A percentile compares a stretch with the other conserved stretches of the same genome.
Evolutionary conservation across 495 filamentous ascomycete genomes (phyloP).

Genomic region (Collariella sp.): DNA sequence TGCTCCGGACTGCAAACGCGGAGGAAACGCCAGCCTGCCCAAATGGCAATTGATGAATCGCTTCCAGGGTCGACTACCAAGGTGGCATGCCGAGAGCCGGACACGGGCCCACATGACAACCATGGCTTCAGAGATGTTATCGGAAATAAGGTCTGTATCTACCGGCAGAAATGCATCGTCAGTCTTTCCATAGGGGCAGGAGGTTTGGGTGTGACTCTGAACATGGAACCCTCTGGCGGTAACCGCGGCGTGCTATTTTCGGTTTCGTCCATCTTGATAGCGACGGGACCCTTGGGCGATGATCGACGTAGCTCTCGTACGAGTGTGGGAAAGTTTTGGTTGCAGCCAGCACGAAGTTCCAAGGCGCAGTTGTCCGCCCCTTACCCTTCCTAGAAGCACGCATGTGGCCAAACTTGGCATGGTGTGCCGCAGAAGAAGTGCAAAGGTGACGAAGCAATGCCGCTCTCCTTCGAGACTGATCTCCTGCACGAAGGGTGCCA

Average conservation of each 20-base stretch:
- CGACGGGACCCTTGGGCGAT: slow-evolving; percentile 1
- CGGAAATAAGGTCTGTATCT: neutral
- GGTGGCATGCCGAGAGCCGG: neutral
- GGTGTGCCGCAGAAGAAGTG: neutral
- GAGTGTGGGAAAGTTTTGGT: neutral
- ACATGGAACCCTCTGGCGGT: neutral
- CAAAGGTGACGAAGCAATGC: neutral
- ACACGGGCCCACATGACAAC: neutral
- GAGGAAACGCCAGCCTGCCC: too few relatives aligned
- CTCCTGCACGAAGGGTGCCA: neutral
- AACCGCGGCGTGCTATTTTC: neutral
- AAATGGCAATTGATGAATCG: neutral
- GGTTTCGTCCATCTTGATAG: neutral
- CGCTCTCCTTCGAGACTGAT: neutral
- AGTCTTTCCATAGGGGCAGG: too few relatives aligned
- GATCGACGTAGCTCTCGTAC: slow-evolving; percentile 20
- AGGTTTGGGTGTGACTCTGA: too few relatives aligned
- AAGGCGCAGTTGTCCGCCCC: neutral
- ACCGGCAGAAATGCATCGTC: neutral
- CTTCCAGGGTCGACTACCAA: neutral
- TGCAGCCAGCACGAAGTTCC: neutral
- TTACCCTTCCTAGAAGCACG: neutral
- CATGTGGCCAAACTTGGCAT: neutral
- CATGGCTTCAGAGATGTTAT: neutral
- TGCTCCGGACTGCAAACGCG: too few relatives aligned